Base-by-base conservation (phyloP, 768 basidiomycete species). In the Arthromyces matolae region DNA sequence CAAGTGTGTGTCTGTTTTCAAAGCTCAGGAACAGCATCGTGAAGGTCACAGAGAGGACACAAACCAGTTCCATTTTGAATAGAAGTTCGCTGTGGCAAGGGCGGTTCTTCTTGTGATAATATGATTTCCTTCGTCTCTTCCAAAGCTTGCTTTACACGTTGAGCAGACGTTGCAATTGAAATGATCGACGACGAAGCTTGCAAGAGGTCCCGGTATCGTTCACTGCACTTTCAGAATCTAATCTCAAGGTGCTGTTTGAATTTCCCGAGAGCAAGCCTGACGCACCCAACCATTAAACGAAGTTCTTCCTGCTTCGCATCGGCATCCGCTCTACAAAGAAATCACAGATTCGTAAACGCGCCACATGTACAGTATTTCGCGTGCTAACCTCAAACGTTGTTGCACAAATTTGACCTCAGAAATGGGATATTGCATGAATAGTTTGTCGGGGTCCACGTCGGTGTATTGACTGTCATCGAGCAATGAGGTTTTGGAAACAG, bases 241-340 rank as follows among this genome's bases (percentile, higher is more conserved):
- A 57, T 71, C 50, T 58, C 49, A 54, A 56, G 39, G 48, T 49
- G 51, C 47, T 47, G 45, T 29, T 48, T 19, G 8, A 32, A 28
- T 25, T 24, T n/a, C 25, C 27, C 12, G 13, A 33, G 20, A 14
- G 44, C 34, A n/a, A 39, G 27, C 49, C 35, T 54, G 38, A 84
- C 90, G 79, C 71, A 93, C 90, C 90, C 90, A 68, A 93, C 90
- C 90, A 92, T 93, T 36, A 88, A 72, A 58, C 90, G 78, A 35
- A 93, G 76, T 60, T 93, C 90, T 62, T 92, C 87, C 58, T 90
- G 86, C 64, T 93, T 92, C 35, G 81, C 84, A 60, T 91, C 87
- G 0, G 89, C 90, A 69, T 92, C 90, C 13, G 76, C 69, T 63
- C 89, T 91, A 46, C 8, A 12, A 39, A 34, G 25, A 41, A 4